Percentiles rank a stretch among this genome's conserved stretches.
These are phyloP conservation scores for Vigna trinervia DNA, from an alignment of 306 rosid species.

Conservation along the genomic window DNA sequence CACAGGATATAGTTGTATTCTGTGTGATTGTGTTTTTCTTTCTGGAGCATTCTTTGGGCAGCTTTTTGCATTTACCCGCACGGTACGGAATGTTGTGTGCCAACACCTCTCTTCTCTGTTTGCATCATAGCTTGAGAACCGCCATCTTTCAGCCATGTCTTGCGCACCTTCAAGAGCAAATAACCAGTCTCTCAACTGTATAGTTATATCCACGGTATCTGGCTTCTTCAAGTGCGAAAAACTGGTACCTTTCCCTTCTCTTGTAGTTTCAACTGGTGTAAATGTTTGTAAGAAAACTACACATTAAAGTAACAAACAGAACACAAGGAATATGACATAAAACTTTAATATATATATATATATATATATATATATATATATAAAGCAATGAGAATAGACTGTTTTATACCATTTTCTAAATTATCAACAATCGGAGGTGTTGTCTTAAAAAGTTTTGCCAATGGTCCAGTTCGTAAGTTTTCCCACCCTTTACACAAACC, in stretches of 20 bases:
- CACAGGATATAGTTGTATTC: conserved; percentile 60
- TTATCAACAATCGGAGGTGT: conserved; percentile 52
- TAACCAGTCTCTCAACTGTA: conserved; percentile 87
- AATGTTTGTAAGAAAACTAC: conserved; percentile 29
- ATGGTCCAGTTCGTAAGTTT: conserved; percentile 76
- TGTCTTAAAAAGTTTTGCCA: conserved; percentile 72
- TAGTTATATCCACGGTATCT: conserved; percentile 69
- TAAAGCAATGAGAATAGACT: conserved; percentile 37
- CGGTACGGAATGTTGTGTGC: conserved; percentile 78
- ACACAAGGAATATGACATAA: neutral
- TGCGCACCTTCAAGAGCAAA: conserved; percentile 91
- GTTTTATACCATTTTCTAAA: conserved; percentile 64
- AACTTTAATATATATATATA: neutral
- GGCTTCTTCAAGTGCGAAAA: conserved; percentile 70
- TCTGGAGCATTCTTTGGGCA: conserved; percentile 55
- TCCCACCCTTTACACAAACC: conserved; percentile 75
- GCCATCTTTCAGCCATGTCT: conserved; percentile 74
- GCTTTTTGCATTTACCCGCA: conserved; percentile 70
- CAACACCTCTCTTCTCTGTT: conserved; percentile 89
- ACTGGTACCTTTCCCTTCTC: conserved; percentile 59
- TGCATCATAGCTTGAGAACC: conserved; percentile 58
- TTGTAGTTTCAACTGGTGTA: conserved; percentile 55
- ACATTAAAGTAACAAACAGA: conserved; percentile 16
- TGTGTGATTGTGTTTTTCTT: conserved; percentile 51
- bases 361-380: neutral